These are phyloP conservation scores for Trypanosoma vivax DNA, from an alignment of 208 protist genomes.

Conservation along the genomic window DNA sequence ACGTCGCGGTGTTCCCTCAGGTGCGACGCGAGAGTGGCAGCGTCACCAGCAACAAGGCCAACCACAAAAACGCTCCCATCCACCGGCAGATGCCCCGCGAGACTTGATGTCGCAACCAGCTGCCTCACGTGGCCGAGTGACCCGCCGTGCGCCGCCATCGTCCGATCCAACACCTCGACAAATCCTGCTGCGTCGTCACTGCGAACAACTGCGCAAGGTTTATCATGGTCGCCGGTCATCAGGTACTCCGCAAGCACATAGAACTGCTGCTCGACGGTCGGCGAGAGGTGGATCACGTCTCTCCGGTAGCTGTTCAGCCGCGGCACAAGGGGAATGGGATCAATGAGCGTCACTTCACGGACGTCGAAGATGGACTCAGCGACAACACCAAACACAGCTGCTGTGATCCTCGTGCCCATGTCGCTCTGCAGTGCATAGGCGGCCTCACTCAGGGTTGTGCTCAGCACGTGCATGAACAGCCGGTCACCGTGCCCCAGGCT, in stretches of 20 bases:
- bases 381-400: slow-evolving; percentile 5
- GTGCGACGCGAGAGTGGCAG: background rate
- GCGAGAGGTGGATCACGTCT: slow-evolving; percentile 7
- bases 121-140: no score
- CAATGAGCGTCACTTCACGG: slow-evolving; percentile 5
- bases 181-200: background rate
- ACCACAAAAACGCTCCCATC: slow-evolving; percentile 2
- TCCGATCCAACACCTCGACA: background rate
- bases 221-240: background rate
- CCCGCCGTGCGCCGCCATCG: no score
- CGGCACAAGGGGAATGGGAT: slow-evolving; percentile 1
- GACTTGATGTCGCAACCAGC: no score
- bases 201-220: slow-evolving; percentile 1
- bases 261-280: slow-evolving; percentile 23
- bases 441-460: background rate
- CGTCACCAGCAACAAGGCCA: background rate
- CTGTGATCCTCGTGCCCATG: background rate
- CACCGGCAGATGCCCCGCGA: background rate
- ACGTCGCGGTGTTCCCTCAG: background rate
- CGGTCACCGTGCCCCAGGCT: background rate
- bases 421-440: background rate
- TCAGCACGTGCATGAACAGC: background rate
- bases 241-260: slow-evolving; percentile 18
- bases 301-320: background rate
- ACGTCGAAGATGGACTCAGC: slow-evolving; percentile 3